These are phyloP conservation scores for Furcasterigmium sp. DNA, from an alignment of 2,329 filamentous ascomycete genomes.

Conservation along the genomic window DNA sequence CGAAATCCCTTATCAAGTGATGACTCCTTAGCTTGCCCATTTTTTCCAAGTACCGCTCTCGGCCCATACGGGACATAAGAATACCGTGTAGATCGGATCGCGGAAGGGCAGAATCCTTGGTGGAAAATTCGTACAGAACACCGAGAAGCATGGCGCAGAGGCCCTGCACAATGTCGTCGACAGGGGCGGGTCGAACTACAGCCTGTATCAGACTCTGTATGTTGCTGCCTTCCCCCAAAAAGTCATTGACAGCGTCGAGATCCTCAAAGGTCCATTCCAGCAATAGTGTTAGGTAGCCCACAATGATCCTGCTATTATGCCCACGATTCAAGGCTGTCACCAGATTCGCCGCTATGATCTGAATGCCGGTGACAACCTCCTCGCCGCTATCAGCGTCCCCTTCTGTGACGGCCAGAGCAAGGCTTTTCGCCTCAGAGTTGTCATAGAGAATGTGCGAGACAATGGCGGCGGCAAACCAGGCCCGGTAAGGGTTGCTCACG, in stretches of 20 bases:
- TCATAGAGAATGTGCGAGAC: conserved; percentile 83
- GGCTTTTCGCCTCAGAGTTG: conserved; percentile 70
- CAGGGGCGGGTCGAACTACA: conserved; percentile 52
- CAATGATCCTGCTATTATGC: conserved; percentile 72
- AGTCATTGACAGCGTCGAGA: conserved; percentile 84
- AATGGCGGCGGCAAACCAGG: conserved; percentile 85
- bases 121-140: conserved; percentile 93
- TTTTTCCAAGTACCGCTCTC: conserved; percentile 82
- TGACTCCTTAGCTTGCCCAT: conserved; percentile 73
- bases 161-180: conserved; percentile 69
- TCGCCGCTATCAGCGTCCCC: conserved; percentile 86
- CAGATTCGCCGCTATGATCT: conserved; percentile 82
- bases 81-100: conserved; percentile 76
- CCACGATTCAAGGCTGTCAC: conserved; percentile 69
- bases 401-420: conserved; percentile 78
- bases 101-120: conserved; percentile 89
- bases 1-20: conserved; percentile 80
- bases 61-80: conserved; percentile 69
- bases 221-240: conserved; percentile 86
- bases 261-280: conserved; percentile 91
- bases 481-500: conserved; percentile 75
- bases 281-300: conserved; percentile 87
- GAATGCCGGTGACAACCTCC: conserved; percentile 91
- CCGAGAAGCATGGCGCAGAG: conserved; percentile 81
- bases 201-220: conserved; percentile 80